Conservation (phyloP, 1,284 basidiomycete genomes). For the Marasmius sp. region DNA sequence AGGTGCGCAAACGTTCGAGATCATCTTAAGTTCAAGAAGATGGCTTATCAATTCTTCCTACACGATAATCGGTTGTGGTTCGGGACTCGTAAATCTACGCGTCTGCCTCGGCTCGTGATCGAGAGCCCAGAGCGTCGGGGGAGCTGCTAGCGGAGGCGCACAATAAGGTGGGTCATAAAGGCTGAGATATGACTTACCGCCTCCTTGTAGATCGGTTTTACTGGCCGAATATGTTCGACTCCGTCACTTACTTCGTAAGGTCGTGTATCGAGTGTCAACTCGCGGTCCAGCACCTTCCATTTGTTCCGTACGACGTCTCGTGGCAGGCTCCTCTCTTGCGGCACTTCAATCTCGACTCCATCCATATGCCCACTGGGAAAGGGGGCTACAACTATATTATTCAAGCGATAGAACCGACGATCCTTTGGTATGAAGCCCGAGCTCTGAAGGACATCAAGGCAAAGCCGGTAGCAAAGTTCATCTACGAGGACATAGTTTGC, state of each 20-base stretch:
- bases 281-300: slow-evolving; percentile 12
- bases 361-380: slow-evolving; percentile 26
- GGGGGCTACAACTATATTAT: slow-evolving; percentile 24
- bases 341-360: slow-evolving; percentile 25
- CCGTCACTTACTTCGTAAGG: slow-evolving; percentile 28
- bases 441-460: no score
- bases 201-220: slow-evolving; percentile 22
- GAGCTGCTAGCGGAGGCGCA: slow-evolving; percentile 19
- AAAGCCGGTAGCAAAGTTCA: no score
- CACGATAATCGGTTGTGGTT: slow-evolving; percentile 16
- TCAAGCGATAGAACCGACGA: slow-evolving; percentile 25
- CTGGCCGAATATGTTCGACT: slow-evolving; percentile 31
- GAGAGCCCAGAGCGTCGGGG: slow-evolving; percentile 8
- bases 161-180: slow-evolving; percentile 26
- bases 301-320: slow-evolving; percentile 18
- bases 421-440: no score
- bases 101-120: slow-evolving; percentile 17
- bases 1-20: background rate
- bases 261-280: slow-evolving; percentile 33
- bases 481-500: slow-evolving; percentile 28
- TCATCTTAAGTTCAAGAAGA: slow-evolving; percentile 10
- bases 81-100: background rate
- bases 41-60: slow-evolving; percentile 14
- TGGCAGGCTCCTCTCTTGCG: slow-evolving; percentile 18
- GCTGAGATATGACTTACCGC: slow-evolving; percentile 25